A percentile compares a stretch with the other conserved stretches of the same genome.
Evolutionary conservation across 768 basidiomycete genomes (phyloP).

Genomic region (Leccinum disarticulatum): DNA sequence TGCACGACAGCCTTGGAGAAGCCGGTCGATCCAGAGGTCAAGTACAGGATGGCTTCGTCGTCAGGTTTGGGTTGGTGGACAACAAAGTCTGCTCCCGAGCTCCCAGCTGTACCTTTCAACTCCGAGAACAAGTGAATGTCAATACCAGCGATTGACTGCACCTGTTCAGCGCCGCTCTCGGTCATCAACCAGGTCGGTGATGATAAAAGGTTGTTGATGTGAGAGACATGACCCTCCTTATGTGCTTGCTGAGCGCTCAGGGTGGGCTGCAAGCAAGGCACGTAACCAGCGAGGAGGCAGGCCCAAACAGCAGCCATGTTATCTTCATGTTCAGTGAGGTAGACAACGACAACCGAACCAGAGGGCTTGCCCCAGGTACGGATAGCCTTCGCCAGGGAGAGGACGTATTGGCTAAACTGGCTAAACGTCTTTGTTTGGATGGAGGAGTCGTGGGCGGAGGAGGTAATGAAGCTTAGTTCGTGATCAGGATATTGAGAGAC

Average conservation of each 20-base stretch:
- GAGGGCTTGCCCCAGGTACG: constrained; percentile 25
- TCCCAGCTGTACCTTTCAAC: constrained; percentile 19
- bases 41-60: neutral
- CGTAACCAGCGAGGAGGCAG: constrained; percentile 30
- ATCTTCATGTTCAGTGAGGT: constrained; percentile 34
- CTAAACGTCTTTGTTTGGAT: constrained; percentile 27
- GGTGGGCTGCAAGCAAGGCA: constrained; percentile 34
- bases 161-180: constrained; percentile 27
- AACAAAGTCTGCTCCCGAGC: constrained; percentile 4
- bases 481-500: constrained; percentile 21
- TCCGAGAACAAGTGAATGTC: constrained; percentile 27
- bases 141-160: constrained; percentile 23
- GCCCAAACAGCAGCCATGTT: constrained; percentile 35
- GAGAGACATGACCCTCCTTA: constrained; percentile 29
- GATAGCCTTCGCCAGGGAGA: constrained; percentile 22
- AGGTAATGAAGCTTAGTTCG: constrained; percentile 29
- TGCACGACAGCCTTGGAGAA: neutral
- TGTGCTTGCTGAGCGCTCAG: constrained; percentile 35
- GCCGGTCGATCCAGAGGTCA: neutral
- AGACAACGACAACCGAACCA: constrained; percentile 29
- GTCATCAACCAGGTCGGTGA: constrained; percentile 32
- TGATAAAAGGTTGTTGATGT: constrained; percentile 29
- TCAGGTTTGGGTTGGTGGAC: constrained; percentile 2
- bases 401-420: constrained; percentile 17
- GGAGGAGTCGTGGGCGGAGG: constrained; percentile 32